Conservation (phyloP, 2,329 filamentous ascomycete species). For the Rhinocladiella similis region DNA sequence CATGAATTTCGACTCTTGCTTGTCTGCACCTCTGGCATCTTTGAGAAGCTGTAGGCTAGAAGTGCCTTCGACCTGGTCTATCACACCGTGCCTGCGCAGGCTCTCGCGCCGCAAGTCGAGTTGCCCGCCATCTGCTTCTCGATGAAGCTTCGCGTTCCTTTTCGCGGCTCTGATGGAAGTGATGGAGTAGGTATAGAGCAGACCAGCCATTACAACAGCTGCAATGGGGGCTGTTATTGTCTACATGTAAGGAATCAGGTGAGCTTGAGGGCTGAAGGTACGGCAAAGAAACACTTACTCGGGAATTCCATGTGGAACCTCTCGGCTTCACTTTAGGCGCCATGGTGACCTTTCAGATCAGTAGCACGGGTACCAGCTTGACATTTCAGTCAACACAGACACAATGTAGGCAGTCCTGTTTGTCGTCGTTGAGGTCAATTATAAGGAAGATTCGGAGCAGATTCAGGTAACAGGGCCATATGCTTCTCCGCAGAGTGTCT, state of each 20-base stretch:
- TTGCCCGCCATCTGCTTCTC: conserved; percentile 31
- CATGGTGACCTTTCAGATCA: neutral
- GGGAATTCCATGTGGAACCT: conserved; percentile 17
- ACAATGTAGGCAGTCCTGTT: neutral
- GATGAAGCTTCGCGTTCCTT: conserved; percentile 62
- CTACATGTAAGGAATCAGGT: conserved; percentile 32
- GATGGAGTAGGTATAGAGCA: conserved; percentile 62
- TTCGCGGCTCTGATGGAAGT: conserved; percentile 68
- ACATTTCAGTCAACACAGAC: neutral
- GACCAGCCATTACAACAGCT: conserved; percentile 61
- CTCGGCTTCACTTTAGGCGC: conserved; percentile 8
- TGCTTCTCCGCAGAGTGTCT: too few species aligned
- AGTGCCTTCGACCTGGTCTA: conserved; percentile 29
- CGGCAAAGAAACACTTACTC: conserved; percentile 8
- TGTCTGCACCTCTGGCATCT: conserved; percentile 20
- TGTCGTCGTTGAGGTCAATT: neutral
- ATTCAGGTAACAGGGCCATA: too few species aligned
- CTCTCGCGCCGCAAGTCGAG: conserved; percentile 31
- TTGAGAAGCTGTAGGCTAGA: conserved; percentile 25
- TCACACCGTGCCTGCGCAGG: conserved; percentile 28
- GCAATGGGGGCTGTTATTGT: conserved; percentile 61
- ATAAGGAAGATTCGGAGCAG: too few species aligned
- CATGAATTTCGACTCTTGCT: conserved; percentile 22
- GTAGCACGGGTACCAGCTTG: neutral
- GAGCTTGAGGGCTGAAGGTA: neutral